Conservation (phyloP, 495 filamentous ascomycete species). For the Xylona heveae region DNA sequence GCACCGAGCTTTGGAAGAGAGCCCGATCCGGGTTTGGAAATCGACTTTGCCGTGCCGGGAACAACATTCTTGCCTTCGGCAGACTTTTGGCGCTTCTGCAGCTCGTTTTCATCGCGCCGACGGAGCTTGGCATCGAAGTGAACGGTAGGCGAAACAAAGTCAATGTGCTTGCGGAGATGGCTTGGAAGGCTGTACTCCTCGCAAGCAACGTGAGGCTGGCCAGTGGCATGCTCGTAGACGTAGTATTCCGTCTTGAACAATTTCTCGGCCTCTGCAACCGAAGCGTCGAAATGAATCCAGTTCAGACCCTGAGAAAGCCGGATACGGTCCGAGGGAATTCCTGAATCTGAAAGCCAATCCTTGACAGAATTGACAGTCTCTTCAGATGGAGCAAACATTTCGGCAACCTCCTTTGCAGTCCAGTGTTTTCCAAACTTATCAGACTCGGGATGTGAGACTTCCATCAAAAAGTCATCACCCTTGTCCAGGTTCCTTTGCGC, state of each 20-base stretch:
- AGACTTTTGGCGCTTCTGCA: too few relatives aligned
- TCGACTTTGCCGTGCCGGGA: not conserved
- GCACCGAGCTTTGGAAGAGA: conserved; percentile 1
- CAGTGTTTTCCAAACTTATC: conserved; percentile 10
- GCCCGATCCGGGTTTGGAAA: not conserved
- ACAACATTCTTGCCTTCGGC: conserved; percentile 6
- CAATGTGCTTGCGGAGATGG: conserved; percentile 15
- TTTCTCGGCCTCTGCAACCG: conserved; percentile 6
- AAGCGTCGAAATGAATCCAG: conserved; percentile 5
- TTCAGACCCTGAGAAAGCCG: conserved; percentile 3
- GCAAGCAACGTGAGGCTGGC: not conserved
- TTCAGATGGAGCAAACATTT: conserved; percentile 6
- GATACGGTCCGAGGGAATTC: conserved; percentile 4
- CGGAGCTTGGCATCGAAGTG: conserved; percentile 25
- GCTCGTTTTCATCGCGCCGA: conserved; percentile 8
- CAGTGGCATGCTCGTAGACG: not conserved
- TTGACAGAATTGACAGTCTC: conserved; percentile 8
- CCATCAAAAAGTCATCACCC: too few relatives aligned
- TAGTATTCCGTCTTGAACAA: conserved; percentile 3
- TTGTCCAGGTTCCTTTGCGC: too few relatives aligned
- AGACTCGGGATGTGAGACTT: conserved; percentile 6
- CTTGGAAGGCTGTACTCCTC: not conserved
- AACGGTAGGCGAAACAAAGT: conserved; percentile 37
- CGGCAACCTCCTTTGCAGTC: conserved; percentile 7
- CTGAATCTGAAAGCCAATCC: conserved; percentile 6